phyloP scores from a whole-genome alignment of 2,329 filamentous ascomycete genomes.

The Colletotrichum costaricense region DNA sequence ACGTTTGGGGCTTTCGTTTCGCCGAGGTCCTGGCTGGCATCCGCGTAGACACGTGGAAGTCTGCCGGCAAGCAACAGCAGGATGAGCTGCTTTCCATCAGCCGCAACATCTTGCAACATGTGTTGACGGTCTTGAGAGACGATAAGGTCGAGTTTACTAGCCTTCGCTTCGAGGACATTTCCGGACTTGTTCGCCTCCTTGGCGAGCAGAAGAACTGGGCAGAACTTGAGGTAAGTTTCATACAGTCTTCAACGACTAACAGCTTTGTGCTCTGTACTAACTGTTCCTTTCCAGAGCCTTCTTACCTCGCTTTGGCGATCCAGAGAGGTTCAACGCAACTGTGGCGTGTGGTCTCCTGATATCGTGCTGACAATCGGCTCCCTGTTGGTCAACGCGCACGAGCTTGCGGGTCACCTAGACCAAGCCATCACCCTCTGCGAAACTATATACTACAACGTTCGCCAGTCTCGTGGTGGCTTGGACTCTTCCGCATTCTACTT shows the following conservation, averaged over 20 bases:
- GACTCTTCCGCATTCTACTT: constrained; percentile 43
- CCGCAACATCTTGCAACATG: constrained; percentile 34
- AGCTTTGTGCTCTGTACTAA: background rate
- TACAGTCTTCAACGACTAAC: rapidly evolving
- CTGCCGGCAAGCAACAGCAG: constrained; percentile 45
- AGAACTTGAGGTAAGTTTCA: constrained; percentile 50
- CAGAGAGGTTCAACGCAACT: constrained; percentile 46
- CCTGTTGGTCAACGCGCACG: constrained; percentile 47
- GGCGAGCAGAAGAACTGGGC: constrained; percentile 58
- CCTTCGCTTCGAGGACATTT: constrained; percentile 56
- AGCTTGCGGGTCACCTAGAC: constrained; percentile 40
- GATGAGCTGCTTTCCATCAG: constrained; percentile 35
- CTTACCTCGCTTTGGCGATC: constrained; percentile 47
- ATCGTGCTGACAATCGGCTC: constrained; percentile 44
- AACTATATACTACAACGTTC: constrained; percentile 48
- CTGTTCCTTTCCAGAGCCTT: constrained; percentile 32
- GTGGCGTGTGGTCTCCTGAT: constrained; percentile 40
- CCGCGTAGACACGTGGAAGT: constrained; percentile 40
- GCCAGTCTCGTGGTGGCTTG: constrained; percentile 45
- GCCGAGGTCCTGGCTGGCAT: constrained; percentile 57
- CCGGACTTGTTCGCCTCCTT: constrained; percentile 56
- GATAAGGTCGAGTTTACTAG: constrained; percentile 56
- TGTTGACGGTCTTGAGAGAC: constrained; percentile 54
- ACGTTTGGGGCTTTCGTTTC: constrained; percentile 57
- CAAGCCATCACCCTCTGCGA: constrained; percentile 45